Evolutionary conservation across 1,139 yeast genomes (phyloP), one percentile per base, ranked within the genome.

Genomic region (Scheffersomyces segobiensis): DNA sequence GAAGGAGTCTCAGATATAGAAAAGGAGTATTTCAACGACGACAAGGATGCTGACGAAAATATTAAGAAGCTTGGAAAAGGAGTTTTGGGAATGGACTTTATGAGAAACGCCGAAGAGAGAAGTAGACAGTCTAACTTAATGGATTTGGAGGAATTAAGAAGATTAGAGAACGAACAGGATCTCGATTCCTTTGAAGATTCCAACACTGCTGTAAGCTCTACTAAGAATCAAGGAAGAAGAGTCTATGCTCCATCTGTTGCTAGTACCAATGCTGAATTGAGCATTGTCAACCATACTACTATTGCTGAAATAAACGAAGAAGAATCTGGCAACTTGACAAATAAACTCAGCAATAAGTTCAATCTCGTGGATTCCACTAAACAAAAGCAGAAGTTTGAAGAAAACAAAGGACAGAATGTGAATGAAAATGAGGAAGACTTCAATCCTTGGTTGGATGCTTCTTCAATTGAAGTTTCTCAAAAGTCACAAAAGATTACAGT

Each of bases 71-170:
- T 89, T 22, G 96, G 96, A 20, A 93, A 93, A 71, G 98, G 98
- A 60, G 88, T 95, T 32, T 76, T 93, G 78, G 89, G 87, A 53
- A 95, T 95, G 98, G 96, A 93, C 64, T 95, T 95, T 72, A 93
- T 93, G 97, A 87, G 84, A 65, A 89, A 88, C 62, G 98, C 97
- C 2, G 95, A 88, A 63, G 87, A 86, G 55, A 83, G 86, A 67
- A 82, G 84, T 63, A 83, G 77, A 59, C 80, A 81, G 59, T 84
- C 81, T 52, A 90, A 89, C 70, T 73, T 80, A 57, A 79, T 80
- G 62, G 83, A 83, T 50, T 70, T 88, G 53, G 85, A 81, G 57
- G 76, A 77, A 54, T 71, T 92, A 60, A 81, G 83, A 63, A 78
- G 74, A 55, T 62, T 82, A 59, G 79, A 76, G 60, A 72, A 74